Base-by-base conservation (phyloP, 768 basidiomycete genomes). In the Xerocomus potaroensis region DNA sequence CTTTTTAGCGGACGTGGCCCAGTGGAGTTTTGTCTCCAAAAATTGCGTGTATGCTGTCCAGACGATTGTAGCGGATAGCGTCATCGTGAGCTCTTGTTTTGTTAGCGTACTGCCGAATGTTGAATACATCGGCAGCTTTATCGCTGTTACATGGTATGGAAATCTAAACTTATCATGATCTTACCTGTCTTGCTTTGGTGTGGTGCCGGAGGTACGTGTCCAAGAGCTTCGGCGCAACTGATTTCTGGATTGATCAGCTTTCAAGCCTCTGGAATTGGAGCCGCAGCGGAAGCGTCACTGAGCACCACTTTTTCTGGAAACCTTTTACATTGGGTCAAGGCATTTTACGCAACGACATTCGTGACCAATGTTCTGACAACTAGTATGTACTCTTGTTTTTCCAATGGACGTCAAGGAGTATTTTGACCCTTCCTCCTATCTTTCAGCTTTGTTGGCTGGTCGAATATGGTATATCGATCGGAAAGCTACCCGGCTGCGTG, bases 281-380 rank as follows among this genome's bases (percentile, higher is more conserved):
- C 51, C 39, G 47, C 51, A 36, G 47, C 59, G 14, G 29, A 27
- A 3, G 34, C 45, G 3, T 27, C 47, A 1, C 48, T 45, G 10
- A 7, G 15, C 8, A 45, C 51, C 8, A 56, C 68, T 27, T 70
- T 67, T 34, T 54, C 38, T 1, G 47, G 35, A 8, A 45, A 42
- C 15, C 53, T 60, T 1, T 47, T 51, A 0, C 45, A 44, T 9
- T 72, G 69, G 69, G 65, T 71, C 38, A 67, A 51, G 3, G 48
- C 65, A 11, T 67, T 67, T 33, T 70, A 63, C 48, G 49, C 55
- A 0, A 55, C 56, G 15, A 64, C 68, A 1, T 57, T 68, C 5
- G 40, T 50, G 0, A 67, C 66, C 22, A 70, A 68, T 43, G 44
- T 71, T 0, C 44, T 53, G 21, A 58, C 62, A 15, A 67, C 69